Conservation (phyloP, 2,329 filamentous ascomycete species). For the Pezicula neosporulosa region DNA sequence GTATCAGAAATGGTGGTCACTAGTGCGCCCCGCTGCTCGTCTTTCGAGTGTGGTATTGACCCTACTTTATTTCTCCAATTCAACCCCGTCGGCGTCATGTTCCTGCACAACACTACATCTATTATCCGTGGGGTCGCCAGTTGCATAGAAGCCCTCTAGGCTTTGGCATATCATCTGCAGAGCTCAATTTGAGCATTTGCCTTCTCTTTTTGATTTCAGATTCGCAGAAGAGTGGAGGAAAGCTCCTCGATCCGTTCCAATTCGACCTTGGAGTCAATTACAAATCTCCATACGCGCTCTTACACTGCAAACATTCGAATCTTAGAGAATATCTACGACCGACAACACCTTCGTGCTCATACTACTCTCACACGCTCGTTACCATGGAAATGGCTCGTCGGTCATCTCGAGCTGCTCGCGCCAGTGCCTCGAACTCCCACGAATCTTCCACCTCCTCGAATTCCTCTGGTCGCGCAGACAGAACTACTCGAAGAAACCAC, state of each 20-base stretch:
- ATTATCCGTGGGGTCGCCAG: constrained; percentile 12
- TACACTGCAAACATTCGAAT: neutral
- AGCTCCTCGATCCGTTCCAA: constrained; percentile 10
- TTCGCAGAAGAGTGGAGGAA: constrained; percentile 6
- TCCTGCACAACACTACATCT: constrained; percentile 8
- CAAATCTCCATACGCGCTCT: constrained; percentile 8
- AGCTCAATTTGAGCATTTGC: constrained; percentile 10
- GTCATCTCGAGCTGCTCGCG: constrained; percentile 87
- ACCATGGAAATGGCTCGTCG: constrained; percentile 65
- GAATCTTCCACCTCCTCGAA: constrained; percentile 77
- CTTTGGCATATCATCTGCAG: constrained; percentile 8
- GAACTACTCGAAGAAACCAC: constrained; percentile 67
- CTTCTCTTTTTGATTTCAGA: constrained; percentile 1
- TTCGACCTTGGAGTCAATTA: constrained; percentile 11
- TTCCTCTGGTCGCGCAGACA: constrained; percentile 72
- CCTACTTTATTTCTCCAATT: constrained; percentile 7
- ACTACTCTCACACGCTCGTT: constrained; percentile 6
- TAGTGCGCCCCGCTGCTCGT: neutral
- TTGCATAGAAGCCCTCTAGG: constrained; percentile 11
- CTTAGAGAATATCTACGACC: neutral
- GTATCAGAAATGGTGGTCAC: neutral
- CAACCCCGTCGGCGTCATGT: constrained; percentile 15
- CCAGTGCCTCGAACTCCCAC: constrained; percentile 70
- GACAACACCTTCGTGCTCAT: neutral
- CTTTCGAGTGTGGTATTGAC: neutral